phyloP scores from a whole-genome alignment of 2,329 filamentous ascomycete genomes.

The Lachnellula occidentalis region DNA sequence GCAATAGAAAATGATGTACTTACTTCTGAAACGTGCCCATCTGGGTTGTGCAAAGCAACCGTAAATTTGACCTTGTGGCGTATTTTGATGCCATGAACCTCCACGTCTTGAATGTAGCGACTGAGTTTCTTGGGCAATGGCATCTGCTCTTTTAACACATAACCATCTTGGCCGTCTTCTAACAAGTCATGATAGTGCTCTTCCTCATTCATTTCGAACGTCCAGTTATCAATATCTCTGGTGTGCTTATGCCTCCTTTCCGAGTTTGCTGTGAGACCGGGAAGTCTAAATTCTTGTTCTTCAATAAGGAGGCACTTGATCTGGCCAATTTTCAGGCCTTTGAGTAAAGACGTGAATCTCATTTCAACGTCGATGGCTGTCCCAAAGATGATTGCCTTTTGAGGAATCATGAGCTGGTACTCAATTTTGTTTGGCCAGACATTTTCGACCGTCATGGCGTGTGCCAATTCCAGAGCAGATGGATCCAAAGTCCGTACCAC shows the following conservation, averaged over 20 bases:
- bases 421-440: conserved; percentile 97
- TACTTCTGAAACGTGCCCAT: conserved; percentile 89
- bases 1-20: conserved; percentile 21
- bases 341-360: conserved; percentile 79
- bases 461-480: conserved; percentile 69
- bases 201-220: conserved; percentile 47
- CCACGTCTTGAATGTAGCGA: conserved; percentile 83
- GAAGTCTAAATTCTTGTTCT: conserved; percentile 60
- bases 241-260: conserved; percentile 57
- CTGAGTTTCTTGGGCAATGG: conserved; percentile 77
- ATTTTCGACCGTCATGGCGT: conserved; percentile 94
- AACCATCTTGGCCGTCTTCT: conserved; percentile 62
- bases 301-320: conserved; percentile 79
- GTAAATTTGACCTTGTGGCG: conserved; percentile 89
- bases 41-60: conserved; percentile 87
- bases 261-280: conserved; percentile 40
- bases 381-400: conserved; percentile 91
- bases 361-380: conserved; percentile 81
- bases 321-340: conserved; percentile 80
- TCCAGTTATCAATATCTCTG: conserved; percentile 58
- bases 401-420: conserved; percentile 88
- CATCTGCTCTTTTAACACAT: conserved; percentile 54
- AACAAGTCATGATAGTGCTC: conserved; percentile 66
- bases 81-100: conserved; percentile 83
- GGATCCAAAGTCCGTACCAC: conserved; percentile 74